These are phyloP conservation scores for Hemileccinum impolitum DNA, from an alignment of 768 basidiomycete genomes.

Conservation along the genomic window DNA sequence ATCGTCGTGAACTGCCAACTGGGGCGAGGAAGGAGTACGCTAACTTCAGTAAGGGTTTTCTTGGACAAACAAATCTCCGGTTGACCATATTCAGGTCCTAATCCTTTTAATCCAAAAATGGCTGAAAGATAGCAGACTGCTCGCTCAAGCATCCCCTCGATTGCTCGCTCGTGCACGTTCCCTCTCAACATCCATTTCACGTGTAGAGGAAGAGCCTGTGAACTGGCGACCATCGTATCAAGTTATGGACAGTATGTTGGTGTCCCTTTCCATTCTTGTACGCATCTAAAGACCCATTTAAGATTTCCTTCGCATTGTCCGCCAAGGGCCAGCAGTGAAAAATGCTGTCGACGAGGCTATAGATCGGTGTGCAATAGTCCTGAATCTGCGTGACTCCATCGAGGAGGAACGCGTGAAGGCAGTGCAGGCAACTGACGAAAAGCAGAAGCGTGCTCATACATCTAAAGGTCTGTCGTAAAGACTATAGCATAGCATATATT, in stretches of 20 bases:
- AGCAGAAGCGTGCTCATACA: slow-evolving; percentile 59
- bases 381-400: slow-evolving; percentile 85
- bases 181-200: slow-evolving; percentile 33
- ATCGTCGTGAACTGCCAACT: slow-evolving; percentile 96
- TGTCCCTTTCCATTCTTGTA: not conserved
- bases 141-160: slow-evolving; percentile 32
- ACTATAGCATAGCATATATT: not conserved
- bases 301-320: slow-evolving; percentile 83
- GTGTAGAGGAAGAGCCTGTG: slow-evolving; percentile 27
- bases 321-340: slow-evolving; percentile 86
- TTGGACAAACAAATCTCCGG: not conserved
- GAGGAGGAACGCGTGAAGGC: slow-evolving; percentile 78
- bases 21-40: slow-evolving; percentile 86
- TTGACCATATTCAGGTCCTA: slow-evolving; percentile 51
- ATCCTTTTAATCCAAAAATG: slow-evolving; percentile 82
- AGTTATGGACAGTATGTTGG: slow-evolving; percentile 82
- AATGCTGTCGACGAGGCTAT: slow-evolving; percentile 82
- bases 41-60: slow-evolving; percentile 65
- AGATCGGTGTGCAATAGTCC: slow-evolving; percentile 78
- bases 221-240: slow-evolving; percentile 66
- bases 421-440: slow-evolving; percentile 72
- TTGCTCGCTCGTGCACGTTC: slow-evolving; percentile 41
- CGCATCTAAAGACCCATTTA: slow-evolving; percentile 7
- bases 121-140: slow-evolving; percentile 46
- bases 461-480: slow-evolving; percentile 56